Conservation (phyloP, 345 rosid species). For the Toxicodendron radicans region DNA sequence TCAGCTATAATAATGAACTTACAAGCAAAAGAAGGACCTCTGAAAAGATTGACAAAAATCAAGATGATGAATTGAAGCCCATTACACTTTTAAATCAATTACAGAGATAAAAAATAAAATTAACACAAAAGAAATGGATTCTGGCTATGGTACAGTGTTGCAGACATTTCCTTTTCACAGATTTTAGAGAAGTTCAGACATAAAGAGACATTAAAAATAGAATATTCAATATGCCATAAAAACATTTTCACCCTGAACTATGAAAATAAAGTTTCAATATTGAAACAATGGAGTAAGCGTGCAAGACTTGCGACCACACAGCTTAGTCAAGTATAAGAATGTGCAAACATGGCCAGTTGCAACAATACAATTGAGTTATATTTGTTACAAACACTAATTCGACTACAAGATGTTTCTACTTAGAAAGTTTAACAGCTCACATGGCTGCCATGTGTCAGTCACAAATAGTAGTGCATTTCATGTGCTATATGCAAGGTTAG, state of each 20-base stretch:
- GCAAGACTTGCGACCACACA: neutral
- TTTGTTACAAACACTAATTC: neutral
- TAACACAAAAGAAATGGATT: neutral
- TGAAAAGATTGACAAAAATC: neutral
- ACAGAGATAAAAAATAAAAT: neutral
- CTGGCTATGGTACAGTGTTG: neutral
- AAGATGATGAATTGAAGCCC: neutral
- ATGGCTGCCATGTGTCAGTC: neutral
- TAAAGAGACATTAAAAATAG: neutral
- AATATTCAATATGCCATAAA: neutral
- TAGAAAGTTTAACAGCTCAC: neutral
- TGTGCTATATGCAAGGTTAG: neutral
- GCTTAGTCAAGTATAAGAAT: neutral
- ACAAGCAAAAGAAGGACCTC: neutral
- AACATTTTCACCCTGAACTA: neutral
- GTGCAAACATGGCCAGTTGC: neutral
- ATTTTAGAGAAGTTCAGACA: neutral
- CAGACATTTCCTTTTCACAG: neutral
- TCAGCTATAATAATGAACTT: neutral
- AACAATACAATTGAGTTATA: neutral
- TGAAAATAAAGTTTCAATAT: neutral
- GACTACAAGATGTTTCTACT: neutral
- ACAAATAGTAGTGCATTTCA: neutral
- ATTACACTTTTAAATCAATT: neutral
- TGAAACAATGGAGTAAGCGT: neutral